phyloP scores from a whole-genome alignment of 176 grass and related monocot species.

The Phoenix roebelenii region DNA sequence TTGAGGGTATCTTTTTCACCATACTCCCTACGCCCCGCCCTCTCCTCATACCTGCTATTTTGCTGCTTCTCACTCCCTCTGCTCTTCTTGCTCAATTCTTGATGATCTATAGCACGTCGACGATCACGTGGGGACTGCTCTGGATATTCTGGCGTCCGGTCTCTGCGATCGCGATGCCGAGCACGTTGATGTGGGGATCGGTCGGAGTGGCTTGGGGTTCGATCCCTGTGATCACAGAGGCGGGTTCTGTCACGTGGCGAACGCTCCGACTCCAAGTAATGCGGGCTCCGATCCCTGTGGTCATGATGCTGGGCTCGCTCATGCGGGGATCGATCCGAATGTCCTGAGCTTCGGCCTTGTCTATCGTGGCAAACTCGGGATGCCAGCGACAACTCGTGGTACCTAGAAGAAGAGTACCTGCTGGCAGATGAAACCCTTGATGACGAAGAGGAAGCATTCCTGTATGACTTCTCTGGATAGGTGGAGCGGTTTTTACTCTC shows the following conservation, averaged over 20 bases:
- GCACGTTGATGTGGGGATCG: slow-evolving; percentile 40
- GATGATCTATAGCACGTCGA: slow-evolving; percentile 29
- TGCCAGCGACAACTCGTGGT: slow-evolving; percentile 24
- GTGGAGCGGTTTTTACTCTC: slow-evolving; percentile 16
- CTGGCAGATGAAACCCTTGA: slow-evolving; percentile 30
- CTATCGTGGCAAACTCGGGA: slow-evolving; percentile 36
- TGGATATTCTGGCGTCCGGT: slow-evolving; percentile 38
- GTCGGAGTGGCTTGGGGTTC: slow-evolving; percentile 51
- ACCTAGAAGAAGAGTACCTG: slow-evolving; percentile 34
- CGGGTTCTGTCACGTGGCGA: slow-evolving; percentile 42
- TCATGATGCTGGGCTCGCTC: not conserved
- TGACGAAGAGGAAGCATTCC: slow-evolving; percentile 17
- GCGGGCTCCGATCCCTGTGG: slow-evolving; percentile 27
- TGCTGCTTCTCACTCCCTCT: slow-evolving; percentile 35
- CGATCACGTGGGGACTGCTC: slow-evolving; percentile 50
- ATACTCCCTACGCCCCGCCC: slow-evolving; percentile 1
- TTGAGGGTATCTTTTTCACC: slow-evolving; percentile 30
- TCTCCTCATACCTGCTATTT: slow-evolving; percentile 47
- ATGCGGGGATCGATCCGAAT: not conserved
- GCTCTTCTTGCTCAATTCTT: slow-evolving; percentile 45
- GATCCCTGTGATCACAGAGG: slow-evolving; percentile 45
- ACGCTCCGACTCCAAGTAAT: slow-evolving; percentile 5
- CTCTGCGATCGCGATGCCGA: slow-evolving; percentile 53
- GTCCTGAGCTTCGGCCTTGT: slow-evolving; percentile 7
- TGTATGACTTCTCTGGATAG: slow-evolving; percentile 18